Evolutionary conservation across 495 filamentous ascomycete genomes (phyloP).

Genomic region (Aspergillus heteromorphus): DNA sequence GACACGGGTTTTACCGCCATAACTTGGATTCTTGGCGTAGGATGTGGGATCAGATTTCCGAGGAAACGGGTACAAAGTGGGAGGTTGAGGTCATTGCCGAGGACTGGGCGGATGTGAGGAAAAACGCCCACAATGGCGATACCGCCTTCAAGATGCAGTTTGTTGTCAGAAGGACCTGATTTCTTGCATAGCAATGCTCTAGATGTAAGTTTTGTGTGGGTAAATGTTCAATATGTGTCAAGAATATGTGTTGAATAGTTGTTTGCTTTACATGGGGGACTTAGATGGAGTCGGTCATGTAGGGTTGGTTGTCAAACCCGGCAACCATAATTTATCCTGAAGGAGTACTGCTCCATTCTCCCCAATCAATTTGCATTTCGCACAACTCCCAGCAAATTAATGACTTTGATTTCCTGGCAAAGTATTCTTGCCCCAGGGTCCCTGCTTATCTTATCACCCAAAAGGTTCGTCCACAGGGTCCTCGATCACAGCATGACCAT

Average conservation of each 20-base stretch:
- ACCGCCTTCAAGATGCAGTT: background rate
- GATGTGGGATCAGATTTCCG: slow-evolving; percentile 49
- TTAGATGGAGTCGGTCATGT: too few species aligned
- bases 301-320: too few species aligned
- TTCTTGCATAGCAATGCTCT: too few species aligned
- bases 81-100: slow-evolving; percentile 24
- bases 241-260: too few species aligned
- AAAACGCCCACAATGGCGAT: background rate
- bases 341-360: background rate
- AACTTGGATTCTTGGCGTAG: slow-evolving; percentile 37
- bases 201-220: background rate
- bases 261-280: too few species aligned
- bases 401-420: too few species aligned
- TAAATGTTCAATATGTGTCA: background rate
- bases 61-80: slow-evolving; percentile 41
- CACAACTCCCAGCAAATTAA: background rate
- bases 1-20: slow-evolving; percentile 35
- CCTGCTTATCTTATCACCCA: slow-evolving; percentile 6
- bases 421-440: background rate
- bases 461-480: slow-evolving; percentile 5
- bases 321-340: too few species aligned
- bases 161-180: background rate
- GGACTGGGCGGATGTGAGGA: background rate
- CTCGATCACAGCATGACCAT: background rate
- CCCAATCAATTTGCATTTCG: background rate